Evolutionary conservation across 768 basidiomycete species (phyloP).

Genomic region (Tylopilus plumbeoviolaceoides): DNA sequence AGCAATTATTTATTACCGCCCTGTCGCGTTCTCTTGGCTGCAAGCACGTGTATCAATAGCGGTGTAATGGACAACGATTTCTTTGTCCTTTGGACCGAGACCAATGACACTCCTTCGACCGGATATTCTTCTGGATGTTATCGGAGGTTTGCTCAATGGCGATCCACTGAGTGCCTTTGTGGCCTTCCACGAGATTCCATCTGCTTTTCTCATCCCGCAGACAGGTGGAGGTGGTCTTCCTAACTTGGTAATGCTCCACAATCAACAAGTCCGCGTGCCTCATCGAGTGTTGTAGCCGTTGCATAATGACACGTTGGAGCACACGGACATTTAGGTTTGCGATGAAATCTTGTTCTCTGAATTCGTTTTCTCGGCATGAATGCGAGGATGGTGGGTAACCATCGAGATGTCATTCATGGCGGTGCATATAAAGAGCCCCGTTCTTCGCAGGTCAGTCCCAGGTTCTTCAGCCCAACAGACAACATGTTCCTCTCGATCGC

Average conservation of each 20-base stretch:
- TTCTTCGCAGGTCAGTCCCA: neutral
- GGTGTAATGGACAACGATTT: neutral
- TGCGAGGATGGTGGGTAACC: neutral
- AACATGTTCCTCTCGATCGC: neutral
- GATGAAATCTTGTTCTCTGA: neutral
- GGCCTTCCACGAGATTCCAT: neutral
- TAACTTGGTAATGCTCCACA: neutral
- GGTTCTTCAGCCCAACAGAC: neutral
- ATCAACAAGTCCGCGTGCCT: neutral
- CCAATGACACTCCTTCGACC: neutral
- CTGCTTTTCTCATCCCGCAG: neutral
- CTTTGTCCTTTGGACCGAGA: neutral
- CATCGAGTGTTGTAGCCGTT: neutral
- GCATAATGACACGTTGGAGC: neutral
- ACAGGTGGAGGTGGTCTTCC: neutral
- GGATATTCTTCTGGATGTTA: conserved; percentile 3
- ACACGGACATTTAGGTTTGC: neutral
- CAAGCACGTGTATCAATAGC: neutral
- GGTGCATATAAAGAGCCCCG: neutral
- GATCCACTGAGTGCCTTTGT: neutral
- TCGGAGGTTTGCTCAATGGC: neutral
- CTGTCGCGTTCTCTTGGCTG: neutral
- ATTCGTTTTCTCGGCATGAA: neutral
- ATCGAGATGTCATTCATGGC: neutral
- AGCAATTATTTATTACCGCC: neutral